Evolutionary conservation across 495 filamentous ascomycete genomes (phyloP), one percentile per base, ranked within the genome.

Genomic region (Neurospora sp.): DNA sequence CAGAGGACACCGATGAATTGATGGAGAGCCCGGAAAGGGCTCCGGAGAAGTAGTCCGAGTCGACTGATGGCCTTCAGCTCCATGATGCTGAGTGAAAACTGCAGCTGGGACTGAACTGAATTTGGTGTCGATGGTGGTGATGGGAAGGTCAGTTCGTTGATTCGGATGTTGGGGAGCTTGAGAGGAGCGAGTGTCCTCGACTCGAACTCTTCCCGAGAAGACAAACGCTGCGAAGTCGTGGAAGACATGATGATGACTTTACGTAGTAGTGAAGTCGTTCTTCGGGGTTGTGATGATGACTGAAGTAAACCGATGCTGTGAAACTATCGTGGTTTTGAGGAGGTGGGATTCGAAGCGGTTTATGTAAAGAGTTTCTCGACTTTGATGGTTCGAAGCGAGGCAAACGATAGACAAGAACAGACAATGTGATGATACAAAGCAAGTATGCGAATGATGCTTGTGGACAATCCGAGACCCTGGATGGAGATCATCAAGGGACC

Each of bases 391-490:
- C 14, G 27, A 65, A 65, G 53, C 1, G 53, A 65, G 53, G 53
- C 53, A 65, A 65, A 65, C 53, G 53, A 65, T 35, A 37, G 53
- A 65, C 53, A 65, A 31, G 53, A 35, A 65, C 53, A 16, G 12
- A 61, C 22, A 65, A 4, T 65, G 53, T 69, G 68, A 69, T 38
- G 68, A 69, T 38, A 69, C 73, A 73, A 76, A 48, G 70, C 68
- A 75, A 73, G 44, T 70, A 69, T 44, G 59, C n/a, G 16, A 42
- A 39, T 68, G 37, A 31, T 65, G n/a, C 2, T 48, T 22, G 35
- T 61, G 35, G 70, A 40, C 14, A 39, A 68, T 65, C 70, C 59
- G 45, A 71, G 70, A 71, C 35, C 70, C 45, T 68, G 45, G 70
- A 71, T 65, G 70, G 70, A 39, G 45, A 71, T 71, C 70, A 59